These are phyloP conservation scores for Spiromastix sp. DNA, from an alignment of 2,329 filamentous ascomycete genomes.

Conservation along the genomic window DNA sequence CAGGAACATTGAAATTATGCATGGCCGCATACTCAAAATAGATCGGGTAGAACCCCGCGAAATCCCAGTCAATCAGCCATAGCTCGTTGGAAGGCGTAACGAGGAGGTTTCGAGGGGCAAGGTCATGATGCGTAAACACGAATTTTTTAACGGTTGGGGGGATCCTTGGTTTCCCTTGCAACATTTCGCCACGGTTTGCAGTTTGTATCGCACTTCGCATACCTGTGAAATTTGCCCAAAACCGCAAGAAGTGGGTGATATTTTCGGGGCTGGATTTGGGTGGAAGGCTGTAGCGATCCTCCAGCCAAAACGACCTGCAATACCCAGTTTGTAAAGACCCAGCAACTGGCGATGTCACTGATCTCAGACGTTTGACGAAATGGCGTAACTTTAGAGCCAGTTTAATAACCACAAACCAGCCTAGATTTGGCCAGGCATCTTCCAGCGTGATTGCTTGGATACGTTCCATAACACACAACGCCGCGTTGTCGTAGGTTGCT, in stretches of 20 bases:
- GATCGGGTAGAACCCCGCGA: slow-evolving; percentile 8
- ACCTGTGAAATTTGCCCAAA: slow-evolving; percentile 16
- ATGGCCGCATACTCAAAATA: slow-evolving; percentile 11
- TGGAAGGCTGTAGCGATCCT: slow-evolving; percentile 15
- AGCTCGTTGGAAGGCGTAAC: slow-evolving; percentile 14
- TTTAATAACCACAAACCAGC: slow-evolving; percentile 13
- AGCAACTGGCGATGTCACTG: slow-evolving; percentile 13
- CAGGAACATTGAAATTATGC: slow-evolving; percentile 8
- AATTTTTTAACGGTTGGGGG: slow-evolving; percentile 15
- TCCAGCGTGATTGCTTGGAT: slow-evolving; percentile 14
- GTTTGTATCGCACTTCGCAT: slow-evolving; percentile 1
- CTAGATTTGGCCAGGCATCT: slow-evolving; percentile 11
- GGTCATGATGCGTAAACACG: slow-evolving; percentile 24
- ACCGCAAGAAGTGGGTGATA: slow-evolving; percentile 12
- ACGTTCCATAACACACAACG: slow-evolving; percentile 14
- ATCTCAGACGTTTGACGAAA: slow-evolving; percentile 12
- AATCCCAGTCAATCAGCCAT: slow-evolving; percentile 11
- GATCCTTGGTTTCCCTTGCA: background rate
- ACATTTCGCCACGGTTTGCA: slow-evolving; percentile 1
- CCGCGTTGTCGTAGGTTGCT: slow-evolving; percentile 6
- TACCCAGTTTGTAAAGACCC: slow-evolving; percentile 11
- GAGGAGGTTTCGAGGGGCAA: slow-evolving; percentile 21
- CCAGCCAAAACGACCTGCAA: slow-evolving; percentile 14
- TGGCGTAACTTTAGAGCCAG: slow-evolving; percentile 14
- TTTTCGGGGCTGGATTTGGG: slow-evolving; percentile 9